Evolutionary conservation across 2,329 filamentous ascomycete genomes (phyloP).

Genomic region (Ophiostoma australiae): DNA sequence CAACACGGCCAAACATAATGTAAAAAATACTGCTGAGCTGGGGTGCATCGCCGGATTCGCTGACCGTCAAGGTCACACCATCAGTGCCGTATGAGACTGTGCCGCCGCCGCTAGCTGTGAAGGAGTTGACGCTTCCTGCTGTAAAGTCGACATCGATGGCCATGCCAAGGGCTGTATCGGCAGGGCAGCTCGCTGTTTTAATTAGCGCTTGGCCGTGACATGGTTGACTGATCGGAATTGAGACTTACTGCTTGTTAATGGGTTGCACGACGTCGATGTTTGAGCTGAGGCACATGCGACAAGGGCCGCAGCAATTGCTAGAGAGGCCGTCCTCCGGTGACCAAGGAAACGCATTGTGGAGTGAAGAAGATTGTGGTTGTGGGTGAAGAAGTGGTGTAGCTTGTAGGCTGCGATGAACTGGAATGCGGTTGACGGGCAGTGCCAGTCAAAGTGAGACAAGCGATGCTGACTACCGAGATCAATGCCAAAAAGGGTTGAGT

Average conservation of each 20-base stretch:
- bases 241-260: constrained; percentile 23
- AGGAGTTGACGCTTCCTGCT: constrained; percentile 70
- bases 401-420: not conserved
- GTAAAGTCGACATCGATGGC: constrained; percentile 82
- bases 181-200: constrained; percentile 56
- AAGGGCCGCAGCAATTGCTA: constrained; percentile 20
- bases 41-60: constrained; percentile 73
- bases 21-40: constrained; percentile 89
- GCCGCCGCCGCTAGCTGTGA: constrained; percentile 61
- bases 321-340: not conserved
- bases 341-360: constrained; percentile 14
- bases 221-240: not conserved
- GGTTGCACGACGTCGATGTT: constrained; percentile 31
- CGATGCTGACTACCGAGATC: not conserved
- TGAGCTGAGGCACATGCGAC: constrained; percentile 31
- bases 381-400: no score
- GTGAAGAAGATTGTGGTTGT: not conserved
- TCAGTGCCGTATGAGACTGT: constrained; percentile 67
- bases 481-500: not conserved
- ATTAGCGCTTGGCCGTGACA: not conserved
- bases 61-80: constrained; percentile 77
- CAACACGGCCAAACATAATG: constrained; percentile 97
- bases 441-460: not conserved
- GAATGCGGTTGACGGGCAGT: not conserved
- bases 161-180: constrained; percentile 75